Evolutionary conservation across 176 grass and related monocot species (phyloP).

Genomic region (Pontederia paniculata): DNA sequence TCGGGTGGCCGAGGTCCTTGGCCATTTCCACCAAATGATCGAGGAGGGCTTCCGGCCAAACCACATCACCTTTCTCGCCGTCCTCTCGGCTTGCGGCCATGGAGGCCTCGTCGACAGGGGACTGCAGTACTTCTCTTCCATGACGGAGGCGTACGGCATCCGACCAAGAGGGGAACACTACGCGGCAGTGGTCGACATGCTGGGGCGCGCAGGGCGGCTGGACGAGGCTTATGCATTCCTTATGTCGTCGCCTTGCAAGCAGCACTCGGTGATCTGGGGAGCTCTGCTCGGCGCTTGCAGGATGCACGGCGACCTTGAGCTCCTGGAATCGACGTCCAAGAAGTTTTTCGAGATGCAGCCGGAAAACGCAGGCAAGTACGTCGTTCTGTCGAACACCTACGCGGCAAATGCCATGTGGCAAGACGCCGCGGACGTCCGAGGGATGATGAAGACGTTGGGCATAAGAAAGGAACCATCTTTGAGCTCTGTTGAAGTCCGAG

Average conservation of each 20-base stretch:
- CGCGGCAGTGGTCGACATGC: slow-evolving; percentile 7
- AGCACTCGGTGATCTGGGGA: slow-evolving; percentile 8
- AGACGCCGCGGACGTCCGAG: neutral
- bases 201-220: slow-evolving; percentile 17
- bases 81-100: slow-evolving; percentile 19
- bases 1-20: slow-evolving; percentile 10
- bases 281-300: slow-evolving; percentile 16
- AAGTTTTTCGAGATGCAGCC: slow-evolving; percentile 2
- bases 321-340: neutral
- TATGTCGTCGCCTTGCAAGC: neutral
- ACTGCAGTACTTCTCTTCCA: slow-evolving; percentile 4
- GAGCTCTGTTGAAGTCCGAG: too few relatives aligned
- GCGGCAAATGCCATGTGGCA: slow-evolving; percentile 13
- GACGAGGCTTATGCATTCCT: slow-evolving; percentile 10
- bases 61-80: slow-evolving; percentile 9
- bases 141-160: slow-evolving; percentile 3
- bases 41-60: slow-evolving; percentile 3
- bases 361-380: slow-evolving; percentile 12
- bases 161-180: slow-evolving; percentile 17
- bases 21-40: slow-evolving; percentile 12
- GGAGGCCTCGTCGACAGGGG: slow-evolving; percentile 17
- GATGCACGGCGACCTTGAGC: slow-evolving; percentile 13
- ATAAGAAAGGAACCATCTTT: too few relatives aligned
- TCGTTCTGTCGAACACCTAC: slow-evolving; percentile 21
- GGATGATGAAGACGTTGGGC: too few relatives aligned